Evolutionary conservation across 2,329 filamentous ascomycete species (phyloP).

Genomic region (Ilyonectria robusta): DNA sequence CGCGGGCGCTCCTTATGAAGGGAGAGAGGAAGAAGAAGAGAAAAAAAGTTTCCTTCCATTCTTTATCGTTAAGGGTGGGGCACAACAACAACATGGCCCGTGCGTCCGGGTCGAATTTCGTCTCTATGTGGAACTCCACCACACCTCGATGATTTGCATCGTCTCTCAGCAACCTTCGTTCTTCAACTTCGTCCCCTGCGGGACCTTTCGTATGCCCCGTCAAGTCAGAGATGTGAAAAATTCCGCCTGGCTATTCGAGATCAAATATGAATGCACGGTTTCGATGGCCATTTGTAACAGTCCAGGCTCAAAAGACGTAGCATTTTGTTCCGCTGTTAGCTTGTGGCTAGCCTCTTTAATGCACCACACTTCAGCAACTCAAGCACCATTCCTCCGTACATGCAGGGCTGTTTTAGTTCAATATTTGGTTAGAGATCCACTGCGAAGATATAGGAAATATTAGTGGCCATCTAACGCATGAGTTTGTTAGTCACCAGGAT

Average conservation of each 20-base stretch:
- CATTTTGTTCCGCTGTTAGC: background rate
- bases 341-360: background rate
- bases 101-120: constrained; percentile 33
- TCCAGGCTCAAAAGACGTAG: background rate
- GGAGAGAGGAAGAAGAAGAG: constrained; percentile 33
- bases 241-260: background rate
- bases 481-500: too few species aligned
- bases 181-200: constrained; percentile 28
- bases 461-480: too few species aligned
- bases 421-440: too few species aligned
- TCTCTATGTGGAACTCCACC: constrained; percentile 38
- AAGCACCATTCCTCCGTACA: background rate
- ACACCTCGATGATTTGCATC: constrained; percentile 30
- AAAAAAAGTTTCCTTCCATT: constrained; percentile 49
- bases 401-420: background rate
- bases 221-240: constrained; percentile 3
- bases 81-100: constrained; percentile 37
- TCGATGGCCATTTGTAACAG: background rate
- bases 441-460: too few species aligned
- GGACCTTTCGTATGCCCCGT: background rate
- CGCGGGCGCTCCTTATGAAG: constrained; percentile 42
- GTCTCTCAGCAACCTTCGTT: constrained; percentile 36
- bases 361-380: background rate
- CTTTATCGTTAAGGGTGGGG: constrained; percentile 46
- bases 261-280: background rate